Percentiles rank a stretch among this genome's conserved stretches.
phyloP scores from a whole-genome alignment of 495 filamentous ascomycete genomes.

The Patellaria atrata region DNA sequence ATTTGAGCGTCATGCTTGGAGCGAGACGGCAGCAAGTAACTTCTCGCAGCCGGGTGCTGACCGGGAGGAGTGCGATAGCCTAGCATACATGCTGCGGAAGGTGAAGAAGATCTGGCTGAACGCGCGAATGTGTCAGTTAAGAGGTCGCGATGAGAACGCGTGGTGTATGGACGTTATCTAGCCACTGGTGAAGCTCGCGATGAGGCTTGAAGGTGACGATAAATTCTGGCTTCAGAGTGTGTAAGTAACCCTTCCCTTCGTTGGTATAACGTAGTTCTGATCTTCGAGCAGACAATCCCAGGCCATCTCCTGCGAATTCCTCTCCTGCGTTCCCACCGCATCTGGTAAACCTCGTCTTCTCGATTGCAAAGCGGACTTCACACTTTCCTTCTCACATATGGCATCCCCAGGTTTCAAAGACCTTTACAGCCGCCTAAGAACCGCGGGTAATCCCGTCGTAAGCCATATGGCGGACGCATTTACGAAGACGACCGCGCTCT shows the following conservation, averaged over 20 bases:
- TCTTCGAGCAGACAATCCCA: slow-evolving; percentile 6
- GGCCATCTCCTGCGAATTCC: slow-evolving; percentile 4
- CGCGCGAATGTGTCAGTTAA: slow-evolving; percentile 2
- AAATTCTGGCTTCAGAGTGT: slow-evolving; percentile 8
- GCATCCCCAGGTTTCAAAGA: slow-evolving; percentile 6
- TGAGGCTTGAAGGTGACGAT: slow-evolving; percentile 6
- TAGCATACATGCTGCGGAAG: slow-evolving; percentile 5
- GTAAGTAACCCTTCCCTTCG: slow-evolving; percentile 6
- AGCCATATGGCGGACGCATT: slow-evolving; percentile 9
- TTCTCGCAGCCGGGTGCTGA: slow-evolving; percentile 3
- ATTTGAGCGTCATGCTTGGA: no score
- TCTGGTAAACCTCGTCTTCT: slow-evolving; percentile 7
- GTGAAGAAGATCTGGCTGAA: slow-evolving; percentile 10
- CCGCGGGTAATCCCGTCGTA: slow-evolving; percentile 1
- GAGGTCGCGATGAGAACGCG: slow-evolving; percentile 10
- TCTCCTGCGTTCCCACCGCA: slow-evolving; percentile 1
- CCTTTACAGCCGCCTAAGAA: slow-evolving; percentile 4
- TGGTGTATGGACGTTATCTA: slow-evolving; percentile 7
- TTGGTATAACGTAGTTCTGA: slow-evolving; percentile 3
- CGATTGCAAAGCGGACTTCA: slow-evolving; percentile 8
- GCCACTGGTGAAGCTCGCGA: slow-evolving; percentile 8
- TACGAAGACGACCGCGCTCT: slow-evolving; percentile 8
- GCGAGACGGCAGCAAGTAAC: background rate
- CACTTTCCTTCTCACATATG: slow-evolving; percentile 8
- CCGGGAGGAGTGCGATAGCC: background rate